Base-by-base conservation (phyloP, 73 alveolate species). In the Paraurostyla sp. region DNA sequence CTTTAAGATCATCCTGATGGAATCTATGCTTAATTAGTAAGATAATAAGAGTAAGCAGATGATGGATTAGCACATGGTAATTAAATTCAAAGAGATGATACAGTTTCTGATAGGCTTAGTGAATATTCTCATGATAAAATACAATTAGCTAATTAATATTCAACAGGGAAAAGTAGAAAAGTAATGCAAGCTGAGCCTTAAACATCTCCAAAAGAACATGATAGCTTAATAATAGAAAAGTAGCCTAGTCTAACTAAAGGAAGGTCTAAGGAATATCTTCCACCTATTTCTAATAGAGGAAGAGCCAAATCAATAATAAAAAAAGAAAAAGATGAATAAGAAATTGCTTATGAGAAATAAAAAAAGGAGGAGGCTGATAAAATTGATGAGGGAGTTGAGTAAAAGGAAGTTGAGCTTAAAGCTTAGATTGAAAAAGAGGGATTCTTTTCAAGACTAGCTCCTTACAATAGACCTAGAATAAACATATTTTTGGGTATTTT, bases 21-120 rank as follows among this genome's bases (percentile, higher is more conserved):
- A 65, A 63, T 88, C 40, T 75, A 94, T 78, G 41, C 95, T 89
- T 82, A 94, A 51, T 87, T 94, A 49, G 94, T 92, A 45, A 56
- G 76, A 81, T 23, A 91, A 63, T 49, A 88, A 89, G 89, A 88
- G 69, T 25, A 62, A 36, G 84, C 90, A 43, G 78, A 83, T 16
- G 78, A 78, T 0, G 18, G 32, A 36, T n/a, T n/a, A n/a, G n/a
- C n/a, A n/a, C n/a, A n/a, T n/a, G n/a, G n/a, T n/a, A n/a, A n/a
- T n/a, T n/a, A n/a, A n/a, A n/a, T n/a, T n/a, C 11, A 78, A 9
- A 18, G 27, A 30, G 52, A 52, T 33, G 32, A 7, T 27, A 16
- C 58, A 13, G 41, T 7, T 51, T 9, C 3, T 6, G 29, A 78
- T 51, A 23, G 73, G 40, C 23, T 56, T 13, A 13, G 23, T 46